Evolutionary conservation across 768 basidiomycete genomes (phyloP).

Genomic region (Pholiota molesta): DNA sequence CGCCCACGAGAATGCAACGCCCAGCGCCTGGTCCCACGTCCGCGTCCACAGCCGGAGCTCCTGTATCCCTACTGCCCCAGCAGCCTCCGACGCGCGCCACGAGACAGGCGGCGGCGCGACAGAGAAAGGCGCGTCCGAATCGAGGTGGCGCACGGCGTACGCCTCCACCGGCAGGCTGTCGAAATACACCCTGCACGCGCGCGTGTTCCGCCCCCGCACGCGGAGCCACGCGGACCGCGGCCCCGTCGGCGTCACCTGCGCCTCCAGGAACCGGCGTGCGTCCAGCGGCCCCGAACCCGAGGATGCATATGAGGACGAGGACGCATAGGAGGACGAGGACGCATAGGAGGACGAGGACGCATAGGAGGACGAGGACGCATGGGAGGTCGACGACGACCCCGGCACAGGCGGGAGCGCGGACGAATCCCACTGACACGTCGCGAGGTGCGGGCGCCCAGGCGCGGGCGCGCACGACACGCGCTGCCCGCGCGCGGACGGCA

Average conservation of each 20-base stretch:
- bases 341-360: no score
- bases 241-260: slow-evolving; percentile 43
- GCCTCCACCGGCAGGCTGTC: slow-evolving; percentile 39
- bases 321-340: no score
- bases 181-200: slow-evolving; percentile 65
- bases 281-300: no score
- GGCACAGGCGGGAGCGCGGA: slow-evolving; percentile 1
- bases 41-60: slow-evolving; percentile 63
- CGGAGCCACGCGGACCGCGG: slow-evolving; percentile 47
- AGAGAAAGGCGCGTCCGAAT: no score
- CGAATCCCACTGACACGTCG: slow-evolving; percentile 31
- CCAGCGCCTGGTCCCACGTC: slow-evolving; percentile 55
- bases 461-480: slow-evolving; percentile 19
- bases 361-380: no score
- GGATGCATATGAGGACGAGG: no score
- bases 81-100: neutral
- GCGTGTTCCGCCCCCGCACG: slow-evolving; percentile 61
- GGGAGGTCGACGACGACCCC: no score
- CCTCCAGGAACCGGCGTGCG: slow-evolving; percentile 32
- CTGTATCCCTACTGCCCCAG: slow-evolving; percentile 24
- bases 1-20: slow-evolving; percentile 54
- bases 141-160: slow-evolving; percentile 35
- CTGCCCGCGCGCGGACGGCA: slow-evolving; percentile 26
- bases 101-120: neutral
- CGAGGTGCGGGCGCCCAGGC: slow-evolving; percentile 19